Conservation (phyloP, 2,329 filamentous ascomycete species). For the Amylocarpus encephaloides region DNA sequence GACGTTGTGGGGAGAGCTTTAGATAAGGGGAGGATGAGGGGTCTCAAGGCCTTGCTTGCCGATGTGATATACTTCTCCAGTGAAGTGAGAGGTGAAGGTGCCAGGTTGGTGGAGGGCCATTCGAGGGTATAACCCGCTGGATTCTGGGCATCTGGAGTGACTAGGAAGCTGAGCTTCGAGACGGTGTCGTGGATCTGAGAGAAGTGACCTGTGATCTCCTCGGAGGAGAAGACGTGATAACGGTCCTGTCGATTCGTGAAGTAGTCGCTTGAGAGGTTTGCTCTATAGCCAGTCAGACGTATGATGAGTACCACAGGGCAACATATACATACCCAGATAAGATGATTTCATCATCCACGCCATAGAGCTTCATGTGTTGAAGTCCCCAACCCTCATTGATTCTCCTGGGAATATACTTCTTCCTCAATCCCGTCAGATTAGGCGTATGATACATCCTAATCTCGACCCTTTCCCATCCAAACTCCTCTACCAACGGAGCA, state of each 20-base stretch:
- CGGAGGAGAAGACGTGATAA: conserved; percentile 84
- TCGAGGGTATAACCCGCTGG: conserved; percentile 52
- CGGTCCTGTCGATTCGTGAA: conserved; percentile 94
- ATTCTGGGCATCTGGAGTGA: conserved; percentile 54
- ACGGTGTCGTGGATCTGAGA: conserved; percentile 69
- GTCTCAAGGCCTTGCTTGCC: conserved; percentile 60
- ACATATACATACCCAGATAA: conserved; percentile 65
- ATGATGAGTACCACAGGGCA: conserved; percentile 2
- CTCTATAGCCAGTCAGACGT: conserved; percentile 38
- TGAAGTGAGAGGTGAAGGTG: conserved; percentile 66
- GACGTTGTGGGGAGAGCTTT: conserved; percentile 10
- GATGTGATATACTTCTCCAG: conserved; percentile 62
- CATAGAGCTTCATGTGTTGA: conserved; percentile 99
- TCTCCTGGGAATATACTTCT: conserved; percentile 75
- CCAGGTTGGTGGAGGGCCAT: conserved; percentile 72
- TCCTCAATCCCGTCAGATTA: conserved; percentile 81
- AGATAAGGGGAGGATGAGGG: conserved; percentile 48
- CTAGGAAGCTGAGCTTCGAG: conserved; percentile 72
- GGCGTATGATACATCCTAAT: conserved; percentile 98
- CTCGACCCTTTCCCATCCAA: conserved; percentile 78
- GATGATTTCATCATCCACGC: conserved; percentile 90
- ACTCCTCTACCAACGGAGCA: conserved; percentile 74
- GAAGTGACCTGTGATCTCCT: conserved; percentile 77
- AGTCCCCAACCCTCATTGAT: conserved; percentile 98
- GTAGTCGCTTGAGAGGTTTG: conserved; percentile 88